Conservation (phyloP, 2,329 filamentous ascomycete species). For the Nannizzia gypsea region DNA sequence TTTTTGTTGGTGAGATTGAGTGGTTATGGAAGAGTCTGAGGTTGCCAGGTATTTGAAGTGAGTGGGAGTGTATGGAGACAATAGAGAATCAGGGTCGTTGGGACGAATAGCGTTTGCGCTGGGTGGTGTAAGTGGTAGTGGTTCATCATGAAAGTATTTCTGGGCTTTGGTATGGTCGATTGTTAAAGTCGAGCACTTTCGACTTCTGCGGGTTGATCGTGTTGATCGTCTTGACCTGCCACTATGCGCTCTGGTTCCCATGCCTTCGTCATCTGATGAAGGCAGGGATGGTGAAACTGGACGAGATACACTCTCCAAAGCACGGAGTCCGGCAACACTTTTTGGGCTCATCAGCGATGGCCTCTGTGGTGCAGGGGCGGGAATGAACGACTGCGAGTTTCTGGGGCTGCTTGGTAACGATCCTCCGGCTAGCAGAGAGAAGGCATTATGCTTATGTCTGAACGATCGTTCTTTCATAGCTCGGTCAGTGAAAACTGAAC, state of each 20-base stretch:
- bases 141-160: neutral
- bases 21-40: neutral
- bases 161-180: neutral
- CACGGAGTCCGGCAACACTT: constrained; percentile 4
- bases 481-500: constrained; percentile 1
- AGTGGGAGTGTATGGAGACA: constrained; percentile 4
- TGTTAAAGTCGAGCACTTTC: neutral
- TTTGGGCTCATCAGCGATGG: constrained; percentile 3
- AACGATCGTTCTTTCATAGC: neutral
- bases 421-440: neutral
- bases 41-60: neutral
- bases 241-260: constrained; percentile 12
- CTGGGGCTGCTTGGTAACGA: constrained; percentile 3
- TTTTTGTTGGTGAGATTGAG: constrained; percentile 8
- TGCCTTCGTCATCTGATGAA: constrained; percentile 33
- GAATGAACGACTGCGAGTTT: constrained; percentile 1
- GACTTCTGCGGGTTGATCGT: neutral
- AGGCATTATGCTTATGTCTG: constrained; percentile 1
- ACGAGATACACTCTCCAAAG: constrained; percentile 9
- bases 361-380: neutral
- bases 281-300: constrained; percentile 26
- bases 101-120: neutral
- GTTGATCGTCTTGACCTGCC: constrained; percentile 4
- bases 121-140: neutral
- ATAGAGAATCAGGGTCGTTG: constrained; percentile 1